Conservation (phyloP, 306 rosid species). For the Gastrolobium villosum region DNA sequence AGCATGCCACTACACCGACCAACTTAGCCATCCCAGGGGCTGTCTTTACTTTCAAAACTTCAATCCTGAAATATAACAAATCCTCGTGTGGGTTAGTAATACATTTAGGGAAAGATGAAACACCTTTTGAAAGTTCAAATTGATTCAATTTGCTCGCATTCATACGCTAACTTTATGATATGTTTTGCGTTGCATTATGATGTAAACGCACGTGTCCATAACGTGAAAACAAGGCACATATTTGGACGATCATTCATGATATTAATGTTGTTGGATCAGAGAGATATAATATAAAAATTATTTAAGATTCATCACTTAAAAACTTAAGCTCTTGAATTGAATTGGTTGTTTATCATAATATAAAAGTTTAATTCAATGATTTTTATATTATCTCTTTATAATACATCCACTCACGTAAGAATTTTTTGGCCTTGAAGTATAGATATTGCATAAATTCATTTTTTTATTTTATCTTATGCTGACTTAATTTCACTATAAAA, state of each 20-base stretch:
- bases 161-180: neutral
- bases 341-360: too few species aligned
- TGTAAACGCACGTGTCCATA: conserved; percentile 6
- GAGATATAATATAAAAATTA: too few species aligned
- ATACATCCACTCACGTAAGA: too few species aligned
- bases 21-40: conserved; percentile 73
- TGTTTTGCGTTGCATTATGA: neutral
- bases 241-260: conserved; percentile 1
- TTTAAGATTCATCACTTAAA: too few species aligned
- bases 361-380: too few species aligned
- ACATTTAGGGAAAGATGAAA: neutral
- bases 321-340: too few species aligned
- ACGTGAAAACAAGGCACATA: conserved; percentile 20
- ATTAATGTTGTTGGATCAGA: neutral
- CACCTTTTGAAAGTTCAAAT: neutral
- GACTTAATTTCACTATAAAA: too few species aligned
- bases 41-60: conserved; percentile 66
- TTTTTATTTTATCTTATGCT: too few species aligned
- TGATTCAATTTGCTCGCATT: neutral
- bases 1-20: conserved; percentile 67
- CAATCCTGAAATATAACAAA: conserved; percentile 58
- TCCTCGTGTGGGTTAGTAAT: neutral
- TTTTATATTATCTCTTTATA: too few species aligned
- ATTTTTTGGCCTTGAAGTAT: too few species aligned
- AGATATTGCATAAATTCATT: too few species aligned